Evolutionary conservation across 2,329 filamentous ascomycete genomes (phyloP), one percentile per base, ranked within the genome.

Genomic region (Aspergillus sp.): DNA sequence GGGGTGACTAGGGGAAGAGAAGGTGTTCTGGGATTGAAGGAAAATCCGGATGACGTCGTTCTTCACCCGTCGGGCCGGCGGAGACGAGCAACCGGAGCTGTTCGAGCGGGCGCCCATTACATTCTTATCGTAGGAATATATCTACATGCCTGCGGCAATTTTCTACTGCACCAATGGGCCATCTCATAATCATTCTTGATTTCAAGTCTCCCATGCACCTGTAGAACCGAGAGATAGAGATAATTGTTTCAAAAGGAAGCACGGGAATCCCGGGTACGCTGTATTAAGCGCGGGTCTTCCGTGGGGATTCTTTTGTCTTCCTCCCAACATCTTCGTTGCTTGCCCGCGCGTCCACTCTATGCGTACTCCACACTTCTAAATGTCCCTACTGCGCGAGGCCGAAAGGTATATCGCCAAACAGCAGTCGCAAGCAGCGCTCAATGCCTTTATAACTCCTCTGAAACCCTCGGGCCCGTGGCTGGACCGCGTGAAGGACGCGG

Each of bases 361-460:
- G 6, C 49, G 32, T 52, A 18, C 24, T 12, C 18, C 20, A 18
- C 18, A 10, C 9, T 20, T 49, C 70, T 75, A 71, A 74, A 79
- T 79, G 77, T 78, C 75, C 68, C 72, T 79, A 62, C 59, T 78
- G 69, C 75, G 76, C 49, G 75, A 78, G 69, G 77, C 77, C 59
- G 76, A 79, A 65, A 77, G 63, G 72, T 78, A 73, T 61, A 66
- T 78, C 61, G 72, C 71, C 68, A 78, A 77, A 52, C 76, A 77
- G 62, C 72, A 71, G 63, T 64, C 71, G 24, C 67, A 73, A 56
- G 62, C 68, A 14, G 59, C 59, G 16, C 68, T 79, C 60, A 78
- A 79, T 73, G 70, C 77, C 46, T 77, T 79, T 46, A 77, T 78
- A 62, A 75, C 75, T 1, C 71, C 75, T 4, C 61, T 78, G 14